These are phyloP conservation scores for Basipetospora sp. DNA, from an alignment of 2,329 filamentous ascomycete genomes.

Conservation along the genomic window DNA sequence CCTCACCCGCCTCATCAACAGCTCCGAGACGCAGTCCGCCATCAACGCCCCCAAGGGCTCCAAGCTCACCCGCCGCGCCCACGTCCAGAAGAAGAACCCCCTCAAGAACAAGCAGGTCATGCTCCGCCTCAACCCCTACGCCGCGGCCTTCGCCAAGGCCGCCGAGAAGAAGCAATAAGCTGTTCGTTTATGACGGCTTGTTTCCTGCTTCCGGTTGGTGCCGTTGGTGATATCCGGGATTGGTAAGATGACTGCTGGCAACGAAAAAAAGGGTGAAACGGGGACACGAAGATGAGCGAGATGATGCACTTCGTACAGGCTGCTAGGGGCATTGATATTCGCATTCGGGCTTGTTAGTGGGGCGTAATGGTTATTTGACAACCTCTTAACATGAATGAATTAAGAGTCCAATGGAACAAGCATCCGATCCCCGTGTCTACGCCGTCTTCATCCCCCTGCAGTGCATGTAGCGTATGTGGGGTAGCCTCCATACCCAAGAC, in stretches of 20 bases:
- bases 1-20: conserved; percentile 97
- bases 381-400: conserved; percentile 3
- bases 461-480: no score
- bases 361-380: conserved; percentile 2
- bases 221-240: neutral
- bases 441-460: no score
- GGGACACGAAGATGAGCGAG: no score
- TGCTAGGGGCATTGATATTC: conserved; percentile 3
- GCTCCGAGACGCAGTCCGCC: conserved; percentile 92
- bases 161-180: conserved; percentile 19
- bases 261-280: neutral
- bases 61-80: conserved; percentile 72
- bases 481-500: no score
- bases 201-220: neutral
- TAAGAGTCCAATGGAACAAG: conserved; percentile 1
- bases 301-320: no score
- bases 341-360: conserved; percentile 2
- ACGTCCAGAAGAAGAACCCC: conserved; percentile 99
- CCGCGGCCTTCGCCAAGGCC: conserved; percentile 69
- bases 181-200: neutral
- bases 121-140: conserved; percentile 97
- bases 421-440: neutral
- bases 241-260: neutral
- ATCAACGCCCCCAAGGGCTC: conserved; percentile 83
- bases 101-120: conserved; percentile 97